Conservation (phyloP, 2,329 filamentous ascomycete genomes). For the Penicillium digitatum region DNA sequence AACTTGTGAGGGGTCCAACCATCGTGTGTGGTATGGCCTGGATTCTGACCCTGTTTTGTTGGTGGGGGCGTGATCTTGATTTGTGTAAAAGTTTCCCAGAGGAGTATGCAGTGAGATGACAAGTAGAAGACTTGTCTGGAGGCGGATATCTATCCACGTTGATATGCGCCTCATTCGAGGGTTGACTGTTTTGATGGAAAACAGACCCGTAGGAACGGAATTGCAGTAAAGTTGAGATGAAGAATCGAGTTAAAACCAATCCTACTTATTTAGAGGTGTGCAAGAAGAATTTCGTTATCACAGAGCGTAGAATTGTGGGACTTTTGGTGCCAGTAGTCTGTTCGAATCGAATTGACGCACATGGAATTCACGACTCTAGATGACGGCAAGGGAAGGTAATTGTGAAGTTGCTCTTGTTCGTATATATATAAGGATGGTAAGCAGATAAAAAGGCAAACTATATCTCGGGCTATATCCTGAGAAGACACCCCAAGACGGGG, state of each 20-base stretch:
- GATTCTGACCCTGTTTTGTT: neutral
- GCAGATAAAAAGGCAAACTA: neutral
- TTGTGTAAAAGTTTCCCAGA: neutral
- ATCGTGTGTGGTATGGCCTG: neutral
- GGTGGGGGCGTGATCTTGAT: no score
- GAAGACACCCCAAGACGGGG: neutral
- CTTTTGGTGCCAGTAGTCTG: neutral
- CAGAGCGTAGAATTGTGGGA: no score
- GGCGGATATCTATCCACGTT: neutral
- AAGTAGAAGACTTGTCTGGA: neutral
- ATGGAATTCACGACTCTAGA: neutral
- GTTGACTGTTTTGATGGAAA: neutral
- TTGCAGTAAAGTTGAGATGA: neutral
- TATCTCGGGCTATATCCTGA: neutral
- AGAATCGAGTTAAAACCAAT: neutral
- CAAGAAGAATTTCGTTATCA: neutral
- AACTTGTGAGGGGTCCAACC: no score
- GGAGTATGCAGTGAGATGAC: neutral
- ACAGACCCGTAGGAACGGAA: neutral
- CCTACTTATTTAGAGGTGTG: neutral
- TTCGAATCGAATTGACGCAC: neutral
- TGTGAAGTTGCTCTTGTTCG: neutral
- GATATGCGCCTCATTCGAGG: neutral
- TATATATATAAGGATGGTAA: neutral
- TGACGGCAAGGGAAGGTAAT: neutral